Evolutionary conservation across 352 stramenopile species (phyloP).

Genomic region (Globisporangium lucens): DNA sequence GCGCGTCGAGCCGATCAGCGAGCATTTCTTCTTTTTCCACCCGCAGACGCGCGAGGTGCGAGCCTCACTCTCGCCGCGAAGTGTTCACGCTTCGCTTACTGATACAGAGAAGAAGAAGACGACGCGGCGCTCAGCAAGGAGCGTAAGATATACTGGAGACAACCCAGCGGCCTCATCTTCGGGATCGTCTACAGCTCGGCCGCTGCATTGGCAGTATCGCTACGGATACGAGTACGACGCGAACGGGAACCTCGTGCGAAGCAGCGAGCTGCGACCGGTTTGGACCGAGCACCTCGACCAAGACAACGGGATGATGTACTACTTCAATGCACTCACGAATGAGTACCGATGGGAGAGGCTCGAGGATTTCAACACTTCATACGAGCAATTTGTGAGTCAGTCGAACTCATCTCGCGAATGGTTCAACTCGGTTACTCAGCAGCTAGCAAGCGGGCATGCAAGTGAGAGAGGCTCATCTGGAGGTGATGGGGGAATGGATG

Average conservation of each 20-base stretch:
- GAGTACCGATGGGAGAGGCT: conserved; percentile 83
- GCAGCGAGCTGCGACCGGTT: conserved; percentile 33
- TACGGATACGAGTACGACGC: conserved; percentile 68
- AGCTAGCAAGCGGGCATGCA: conserved; percentile 7
- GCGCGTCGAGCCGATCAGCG: conserved; percentile 57
- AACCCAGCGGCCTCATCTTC: neutral
- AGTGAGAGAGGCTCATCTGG: neutral
- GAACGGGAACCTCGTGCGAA: conserved; percentile 31
- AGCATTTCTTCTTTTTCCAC: conserved; percentile 72
- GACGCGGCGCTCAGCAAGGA: conserved; percentile 25
- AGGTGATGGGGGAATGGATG: conserved; percentile 1
- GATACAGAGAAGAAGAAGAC: conserved; percentile 22
- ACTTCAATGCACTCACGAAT: conserved; percentile 66
- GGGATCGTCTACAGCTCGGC: conserved; percentile 19
- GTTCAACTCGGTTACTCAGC: conserved; percentile 34
- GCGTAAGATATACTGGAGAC: conserved; percentile 8
- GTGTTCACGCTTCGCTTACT: conserved; percentile 37
- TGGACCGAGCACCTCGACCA: conserved; percentile 66
- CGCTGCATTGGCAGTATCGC: conserved; percentile 71
- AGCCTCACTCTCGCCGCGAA: conserved; percentile 56
- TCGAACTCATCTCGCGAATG: conserved; percentile 57
- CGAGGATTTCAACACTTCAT: conserved; percentile 51
- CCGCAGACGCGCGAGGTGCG: conserved; percentile 37
- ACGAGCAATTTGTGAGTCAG: conserved; percentile 40
- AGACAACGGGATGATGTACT: conserved; percentile 48